phyloP scores from a whole-genome alignment of 2,329 filamentous ascomycete species.

The Exophiala dermatitidis region DNA sequence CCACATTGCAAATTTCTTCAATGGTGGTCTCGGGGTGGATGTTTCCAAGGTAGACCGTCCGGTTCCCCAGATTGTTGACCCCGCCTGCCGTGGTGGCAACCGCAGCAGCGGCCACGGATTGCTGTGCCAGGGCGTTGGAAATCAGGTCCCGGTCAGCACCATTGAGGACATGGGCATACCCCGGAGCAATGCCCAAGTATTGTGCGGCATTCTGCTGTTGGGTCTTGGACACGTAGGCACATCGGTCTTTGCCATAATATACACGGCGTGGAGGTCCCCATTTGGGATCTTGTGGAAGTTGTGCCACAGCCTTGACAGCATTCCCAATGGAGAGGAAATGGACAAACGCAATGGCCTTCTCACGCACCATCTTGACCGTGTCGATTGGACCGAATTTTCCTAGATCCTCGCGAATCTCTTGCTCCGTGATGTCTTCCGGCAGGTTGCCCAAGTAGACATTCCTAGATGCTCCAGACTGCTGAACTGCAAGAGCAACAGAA shows the following conservation, averaged over 20 bases:
- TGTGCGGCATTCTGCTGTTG: conserved; percentile 99
- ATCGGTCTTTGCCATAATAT: conserved; percentile 97
- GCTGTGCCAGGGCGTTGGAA: conserved; percentile 90
- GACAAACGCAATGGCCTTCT: conserved; percentile 96
- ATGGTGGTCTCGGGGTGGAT: conserved; percentile 98
- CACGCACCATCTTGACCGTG: conserved; percentile 92
- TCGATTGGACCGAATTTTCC: conserved; percentile 96
- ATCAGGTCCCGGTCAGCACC: conserved; percentile 94
- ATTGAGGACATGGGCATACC: conserved; percentile 92
- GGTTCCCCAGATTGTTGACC: conserved; percentile 93
- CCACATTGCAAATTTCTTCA: conserved; percentile 99
- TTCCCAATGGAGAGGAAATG: conserved; percentile 97
- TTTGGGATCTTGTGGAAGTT: conserved; percentile 90
- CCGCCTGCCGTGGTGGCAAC: conserved; percentile 94
- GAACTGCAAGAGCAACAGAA: conserved; percentile 91
- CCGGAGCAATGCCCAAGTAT: conserved; percentile 92
- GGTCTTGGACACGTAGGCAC: conserved; percentile 97
- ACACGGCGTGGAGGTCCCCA: conserved; percentile 94
- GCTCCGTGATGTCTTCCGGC: conserved; percentile 80
- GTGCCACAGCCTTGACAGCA: conserved; percentile 94
- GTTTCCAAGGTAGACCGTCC: conserved; percentile 96
- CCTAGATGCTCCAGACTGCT: conserved; percentile 91
- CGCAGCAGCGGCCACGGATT: conserved; percentile 92
- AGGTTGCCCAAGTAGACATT: conserved; percentile 96
- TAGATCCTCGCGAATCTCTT: conserved; percentile 86